These are phyloP conservation scores for Penicillium decumbens DNA, from an alignment of 2,329 filamentous ascomycete species.

Conservation along the genomic window DNA sequence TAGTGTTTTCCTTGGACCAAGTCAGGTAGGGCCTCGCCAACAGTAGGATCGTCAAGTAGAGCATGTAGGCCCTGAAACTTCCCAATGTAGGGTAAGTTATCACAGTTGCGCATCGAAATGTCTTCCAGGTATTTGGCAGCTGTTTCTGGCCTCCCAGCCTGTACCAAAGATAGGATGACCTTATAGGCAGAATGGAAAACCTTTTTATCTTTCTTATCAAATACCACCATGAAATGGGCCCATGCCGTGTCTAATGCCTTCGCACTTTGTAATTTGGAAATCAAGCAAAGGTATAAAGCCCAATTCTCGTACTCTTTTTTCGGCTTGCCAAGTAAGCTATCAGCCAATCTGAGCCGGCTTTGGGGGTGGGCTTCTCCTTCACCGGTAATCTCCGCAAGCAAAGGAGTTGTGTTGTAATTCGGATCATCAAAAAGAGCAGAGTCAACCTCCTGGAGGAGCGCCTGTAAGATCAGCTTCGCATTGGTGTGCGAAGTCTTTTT, in stretches of 20 bases:
- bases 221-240: slow-evolving; percentile 14
- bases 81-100: slow-evolving; percentile 26
- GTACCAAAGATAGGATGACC: slow-evolving; percentile 26
- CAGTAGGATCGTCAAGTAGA: slow-evolving; percentile 21
- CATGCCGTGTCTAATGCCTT: slow-evolving; percentile 22
- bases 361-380: slow-evolving; percentile 5
- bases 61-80: slow-evolving; percentile 15
- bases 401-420: slow-evolving; percentile 14
- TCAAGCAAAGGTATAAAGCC: slow-evolving; percentile 23
- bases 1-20: slow-evolving; percentile 24
- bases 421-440: slow-evolving; percentile 20
- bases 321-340: slow-evolving; percentile 1
- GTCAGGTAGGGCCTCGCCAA: slow-evolving; percentile 20
- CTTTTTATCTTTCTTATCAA: background rate
- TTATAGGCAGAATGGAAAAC: slow-evolving; percentile 19
- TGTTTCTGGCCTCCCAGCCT: slow-evolving; percentile 17
- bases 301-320: slow-evolving; percentile 6
- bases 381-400: slow-evolving; percentile 24
- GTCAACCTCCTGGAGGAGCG: slow-evolving; percentile 20
- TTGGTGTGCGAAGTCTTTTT: background rate
- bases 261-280: slow-evolving; percentile 24
- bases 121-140: slow-evolving; percentile 25
- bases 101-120: slow-evolving; percentile 20
- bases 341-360: slow-evolving; percentile 13
- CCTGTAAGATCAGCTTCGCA: slow-evolving; percentile 22